Conservation (phyloP, 78 protist species). For the Planoprotostelium fungivorum region DNA sequence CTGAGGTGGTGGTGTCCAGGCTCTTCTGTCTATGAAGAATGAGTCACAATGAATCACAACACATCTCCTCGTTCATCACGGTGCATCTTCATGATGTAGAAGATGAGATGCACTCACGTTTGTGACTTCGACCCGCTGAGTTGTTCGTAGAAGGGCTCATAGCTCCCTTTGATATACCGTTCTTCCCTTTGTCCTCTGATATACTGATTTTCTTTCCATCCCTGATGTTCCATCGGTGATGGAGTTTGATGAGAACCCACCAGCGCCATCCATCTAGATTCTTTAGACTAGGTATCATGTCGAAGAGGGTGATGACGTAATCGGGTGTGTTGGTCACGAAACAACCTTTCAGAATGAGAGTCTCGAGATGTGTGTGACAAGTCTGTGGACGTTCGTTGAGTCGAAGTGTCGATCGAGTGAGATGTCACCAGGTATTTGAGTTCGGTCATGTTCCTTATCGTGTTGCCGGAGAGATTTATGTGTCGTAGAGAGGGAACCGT, state of each 20-base stretch:
- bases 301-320: background rate
- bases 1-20: background rate
- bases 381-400: background rate
- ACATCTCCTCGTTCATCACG: no score
- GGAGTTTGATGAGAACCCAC: background rate
- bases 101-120: background rate
- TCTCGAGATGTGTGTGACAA: background rate
- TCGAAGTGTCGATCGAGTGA: background rate
- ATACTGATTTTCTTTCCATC: background rate
- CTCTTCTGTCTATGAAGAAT: background rate
- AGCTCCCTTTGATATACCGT: no score
- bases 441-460: background rate
- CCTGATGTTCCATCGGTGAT: background rate
- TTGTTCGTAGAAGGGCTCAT: no score
- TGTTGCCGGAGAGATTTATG: background rate
- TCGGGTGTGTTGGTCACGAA: background rate
- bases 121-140: no score
- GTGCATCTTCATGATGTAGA: background rate
- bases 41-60: background rate
- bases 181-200: background rate
- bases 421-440: background rate
- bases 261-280: background rate
- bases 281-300: background rate
- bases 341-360: background rate
- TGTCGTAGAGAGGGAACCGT: background rate